Percentiles rank a stretch among this genome's conserved stretches.
Evolutionary conservation across 2,329 filamentous ascomycete species (phyloP).

Genomic region (Pseudogymnoascus sp.): DNA sequence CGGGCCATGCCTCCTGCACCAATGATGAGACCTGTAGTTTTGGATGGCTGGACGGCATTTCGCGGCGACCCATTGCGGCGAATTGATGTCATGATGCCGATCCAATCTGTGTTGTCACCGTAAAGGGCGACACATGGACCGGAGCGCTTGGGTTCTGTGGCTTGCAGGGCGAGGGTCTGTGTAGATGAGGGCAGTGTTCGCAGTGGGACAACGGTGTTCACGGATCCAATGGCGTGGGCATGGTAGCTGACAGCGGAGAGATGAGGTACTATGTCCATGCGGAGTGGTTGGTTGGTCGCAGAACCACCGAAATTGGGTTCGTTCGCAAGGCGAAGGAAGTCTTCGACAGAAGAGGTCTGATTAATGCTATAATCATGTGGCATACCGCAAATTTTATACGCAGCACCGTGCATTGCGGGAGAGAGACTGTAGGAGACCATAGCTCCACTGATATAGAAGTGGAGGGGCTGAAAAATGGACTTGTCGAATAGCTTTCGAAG

Average conservation of each 20-base stretch:
- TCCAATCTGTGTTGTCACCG: constrained; percentile 75
- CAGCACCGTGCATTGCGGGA: constrained; percentile 68
- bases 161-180: constrained; percentile 28
- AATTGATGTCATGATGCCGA: constrained; percentile 65
- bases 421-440: constrained; percentile 65
- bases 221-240: constrained; percentile 64
- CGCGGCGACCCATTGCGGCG: constrained; percentile 61
- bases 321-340: constrained; percentile 54
- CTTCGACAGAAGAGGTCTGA: constrained; percentile 52
- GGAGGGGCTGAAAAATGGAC: constrained; percentile 59
- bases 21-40: constrained; percentile 47
- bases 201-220: constrained; percentile 68
- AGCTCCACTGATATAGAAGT: constrained; percentile 66
- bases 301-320: constrained; percentile 63
- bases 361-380: constrained; percentile 58
- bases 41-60: constrained; percentile 43
- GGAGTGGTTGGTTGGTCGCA: constrained; percentile 65
- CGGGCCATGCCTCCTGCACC: constrained; percentile 65
- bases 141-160: constrained; percentile 49
- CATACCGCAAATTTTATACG: constrained; percentile 57
- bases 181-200: constrained; percentile 47
- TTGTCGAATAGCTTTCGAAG: constrained; percentile 58
- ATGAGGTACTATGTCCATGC: constrained; percentile 58
- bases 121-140: constrained; percentile 62
- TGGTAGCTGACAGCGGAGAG: constrained; percentile 61